Evolutionary conservation across 768 basidiomycete genomes (phyloP), one percentile per base, ranked within the genome.

Genomic region (Terana coerulea): DNA sequence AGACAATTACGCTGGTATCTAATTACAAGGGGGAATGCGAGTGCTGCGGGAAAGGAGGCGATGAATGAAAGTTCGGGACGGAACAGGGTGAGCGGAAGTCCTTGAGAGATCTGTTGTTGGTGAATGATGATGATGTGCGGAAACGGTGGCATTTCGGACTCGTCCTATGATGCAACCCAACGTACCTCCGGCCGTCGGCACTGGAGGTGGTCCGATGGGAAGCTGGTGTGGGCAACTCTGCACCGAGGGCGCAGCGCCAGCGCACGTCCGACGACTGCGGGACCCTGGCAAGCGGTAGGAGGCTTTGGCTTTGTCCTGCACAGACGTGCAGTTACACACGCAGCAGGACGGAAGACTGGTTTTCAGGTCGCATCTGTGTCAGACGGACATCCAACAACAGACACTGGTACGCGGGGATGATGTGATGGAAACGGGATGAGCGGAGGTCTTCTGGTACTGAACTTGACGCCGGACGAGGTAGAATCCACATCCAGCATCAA

Each of bases 71-170:
- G 42, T 17, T 33, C n/a, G n/a, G n/a, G 12, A 25, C 30, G 45
- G 45, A 40, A 40, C 39, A 40, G 12, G 39, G 11, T 8, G 28
- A 46, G 22, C 45, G 14, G 19, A 34, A 21, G 45, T 30, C 44
- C 44, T 29, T 10, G 29, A 19, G 15, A n/a, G 30, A 33, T 31
- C 45, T 46, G 45, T 46, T 33, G 31, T 29, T 11, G 39, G n/a
- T 29, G 39, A 14, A 50, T 41, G 49, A 46, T 46, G 37, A 37
- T 37, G 36, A 19, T 8, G 15, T 11, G 10, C 17, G 28, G 21
- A 30, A 31, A 9, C 44, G 51, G 51, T n/a, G 7, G 39, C 44
- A 37, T 52, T 22, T 52, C 51, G 51, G 51, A 12, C n/a, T 25
- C 14, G 30, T 34, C 29, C 33, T 44, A 45, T 45, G 43, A 45